Conservation (phyloP, 2,329 filamentous ascomycete species). For the Microdochium nivale region DNA sequence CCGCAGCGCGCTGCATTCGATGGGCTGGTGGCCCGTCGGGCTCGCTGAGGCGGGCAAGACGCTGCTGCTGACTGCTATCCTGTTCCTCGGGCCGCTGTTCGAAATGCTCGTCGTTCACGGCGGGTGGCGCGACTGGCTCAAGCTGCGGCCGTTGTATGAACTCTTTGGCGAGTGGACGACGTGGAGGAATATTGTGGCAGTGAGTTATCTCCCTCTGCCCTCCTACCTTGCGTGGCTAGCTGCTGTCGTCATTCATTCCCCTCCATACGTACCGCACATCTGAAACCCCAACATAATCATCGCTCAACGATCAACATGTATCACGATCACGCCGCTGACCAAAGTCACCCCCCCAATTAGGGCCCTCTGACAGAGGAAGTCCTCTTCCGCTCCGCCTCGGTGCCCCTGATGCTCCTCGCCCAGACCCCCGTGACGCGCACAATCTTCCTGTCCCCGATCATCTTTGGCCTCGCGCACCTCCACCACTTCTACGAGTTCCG, state of each 20-base stretch:
- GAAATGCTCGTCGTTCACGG: constrained; percentile 68
- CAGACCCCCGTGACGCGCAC: constrained; percentile 47
- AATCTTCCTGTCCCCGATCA: constrained; percentile 74
- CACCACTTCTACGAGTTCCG: constrained; percentile 96
- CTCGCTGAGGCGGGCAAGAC: constrained; percentile 53
- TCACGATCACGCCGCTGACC: too few species aligned
- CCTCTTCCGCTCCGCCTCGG: constrained; percentile 80
- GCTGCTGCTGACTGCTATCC: constrained; percentile 63
- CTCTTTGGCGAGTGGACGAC: constrained; percentile 66
- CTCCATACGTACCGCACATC: too few species aligned
- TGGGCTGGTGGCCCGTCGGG: constrained; percentile 76
- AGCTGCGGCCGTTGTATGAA: constrained; percentile 44
- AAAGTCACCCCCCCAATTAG: too few species aligned
- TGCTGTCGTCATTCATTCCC: too few species aligned
- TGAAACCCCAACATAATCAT: too few species aligned
- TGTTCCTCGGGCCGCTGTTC: constrained; percentile 81
- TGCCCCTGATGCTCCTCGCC: constrained; percentile 74
- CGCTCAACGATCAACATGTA: too few species aligned
- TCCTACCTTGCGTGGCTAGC: background rate
- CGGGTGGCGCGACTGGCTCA: constrained; percentile 57
- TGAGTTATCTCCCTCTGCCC: constrained; percentile 34
- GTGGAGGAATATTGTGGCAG: constrained; percentile 81
- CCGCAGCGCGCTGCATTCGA: constrained; percentile 52
- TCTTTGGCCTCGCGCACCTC: constrained; percentile 88
- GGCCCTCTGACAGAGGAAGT: constrained; percentile 88